Percentiles rank a stretch among this genome's conserved stretches.
Conservation (phyloP, 2,329 filamentous ascomycete species). For the Claviceps quebecensis region DNA sequence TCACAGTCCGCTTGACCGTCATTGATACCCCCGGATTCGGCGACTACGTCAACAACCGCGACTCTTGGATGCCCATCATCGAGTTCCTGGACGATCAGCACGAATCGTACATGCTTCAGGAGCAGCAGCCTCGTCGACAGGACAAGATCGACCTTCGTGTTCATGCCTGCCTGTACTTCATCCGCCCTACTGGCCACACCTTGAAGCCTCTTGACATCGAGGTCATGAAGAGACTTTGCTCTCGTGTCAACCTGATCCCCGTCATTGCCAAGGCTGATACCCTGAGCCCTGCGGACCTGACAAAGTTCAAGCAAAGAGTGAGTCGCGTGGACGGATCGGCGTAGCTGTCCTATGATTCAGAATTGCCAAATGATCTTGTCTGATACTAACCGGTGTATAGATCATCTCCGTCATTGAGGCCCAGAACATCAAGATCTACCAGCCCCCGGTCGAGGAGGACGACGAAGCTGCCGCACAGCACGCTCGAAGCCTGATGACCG, state of each 20-base stretch:
- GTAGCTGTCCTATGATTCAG: background rate
- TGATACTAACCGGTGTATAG: conserved; percentile 30
- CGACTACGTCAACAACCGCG: conserved; percentile 99
- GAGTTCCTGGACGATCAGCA: conserved; percentile 99
- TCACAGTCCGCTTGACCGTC: conserved; percentile 82
- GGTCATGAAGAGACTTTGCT: conserved; percentile 98
- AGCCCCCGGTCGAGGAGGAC: conserved; percentile 93
- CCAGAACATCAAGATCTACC: conserved; percentile 99
- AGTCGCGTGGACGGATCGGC: conserved; percentile 17
- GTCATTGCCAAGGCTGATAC: conserved; percentile 99
- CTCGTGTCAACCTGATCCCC: conserved; percentile 94
- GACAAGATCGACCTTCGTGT: conserved; percentile 99
- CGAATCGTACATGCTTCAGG: conserved; percentile 99
- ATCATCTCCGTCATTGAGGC: conserved; percentile 92
- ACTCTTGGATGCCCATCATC: conserved; percentile 99
- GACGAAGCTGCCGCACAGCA: conserved; percentile 93
- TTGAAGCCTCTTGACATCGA: conserved; percentile 98
- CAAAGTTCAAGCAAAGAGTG: conserved; percentile 91
- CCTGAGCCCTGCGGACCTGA: conserved; percentile 79
- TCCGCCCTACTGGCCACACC: conserved; percentile 94
- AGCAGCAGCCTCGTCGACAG: conserved; percentile 93
- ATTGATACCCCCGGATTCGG: conserved; percentile 98
- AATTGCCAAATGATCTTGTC: background rate
- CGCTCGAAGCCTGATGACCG: conserved; percentile 83
- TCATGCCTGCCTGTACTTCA: conserved; percentile 97